phyloP scores from a whole-genome alignment of 148 eudicot species.

The Rhododendron ovatum region DNA sequence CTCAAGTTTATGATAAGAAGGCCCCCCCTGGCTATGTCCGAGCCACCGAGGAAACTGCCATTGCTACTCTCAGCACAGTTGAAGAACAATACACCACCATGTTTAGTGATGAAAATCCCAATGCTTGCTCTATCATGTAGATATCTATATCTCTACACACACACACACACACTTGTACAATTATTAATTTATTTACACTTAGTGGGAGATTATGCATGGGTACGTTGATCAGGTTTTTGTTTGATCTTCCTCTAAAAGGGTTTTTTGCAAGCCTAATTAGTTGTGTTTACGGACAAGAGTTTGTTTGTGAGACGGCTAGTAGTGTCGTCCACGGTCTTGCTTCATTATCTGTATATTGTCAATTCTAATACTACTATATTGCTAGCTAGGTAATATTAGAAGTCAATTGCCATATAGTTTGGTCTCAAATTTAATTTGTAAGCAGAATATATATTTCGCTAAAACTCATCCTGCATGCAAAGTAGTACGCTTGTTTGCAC shows the following conservation, averaged over 20 bases:
- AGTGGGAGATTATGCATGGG: not conserved
- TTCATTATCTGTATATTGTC: not conserved
- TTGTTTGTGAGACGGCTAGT: not conserved
- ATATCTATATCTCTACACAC: not conserved
- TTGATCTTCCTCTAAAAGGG: not conserved
- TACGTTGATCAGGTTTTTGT: not conserved
- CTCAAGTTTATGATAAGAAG: constrained; percentile 48
- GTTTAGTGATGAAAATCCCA: constrained; percentile 47
- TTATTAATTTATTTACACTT: not conserved
- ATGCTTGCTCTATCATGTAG: constrained; percentile 34
- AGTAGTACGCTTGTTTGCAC: no score
- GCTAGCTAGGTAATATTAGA: no score
- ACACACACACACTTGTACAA: not conserved
- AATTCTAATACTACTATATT: no score
- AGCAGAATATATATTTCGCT: no score
- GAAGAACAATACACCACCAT: constrained; percentile 37
- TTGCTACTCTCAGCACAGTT: constrained; percentile 23
- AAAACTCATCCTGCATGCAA: no score
- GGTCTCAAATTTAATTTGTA: no score
- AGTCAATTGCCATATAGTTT: no score
- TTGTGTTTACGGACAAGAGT: not conserved
- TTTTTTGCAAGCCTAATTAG: not conserved
- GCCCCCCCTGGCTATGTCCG: constrained; percentile 45
- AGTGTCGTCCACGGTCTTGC: not conserved
- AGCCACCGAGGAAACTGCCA: constrained; percentile 28